Evolutionary conservation across 2,329 filamentous ascomycete species (phyloP).

Genomic region (Periglandula ipomoeae): DNA sequence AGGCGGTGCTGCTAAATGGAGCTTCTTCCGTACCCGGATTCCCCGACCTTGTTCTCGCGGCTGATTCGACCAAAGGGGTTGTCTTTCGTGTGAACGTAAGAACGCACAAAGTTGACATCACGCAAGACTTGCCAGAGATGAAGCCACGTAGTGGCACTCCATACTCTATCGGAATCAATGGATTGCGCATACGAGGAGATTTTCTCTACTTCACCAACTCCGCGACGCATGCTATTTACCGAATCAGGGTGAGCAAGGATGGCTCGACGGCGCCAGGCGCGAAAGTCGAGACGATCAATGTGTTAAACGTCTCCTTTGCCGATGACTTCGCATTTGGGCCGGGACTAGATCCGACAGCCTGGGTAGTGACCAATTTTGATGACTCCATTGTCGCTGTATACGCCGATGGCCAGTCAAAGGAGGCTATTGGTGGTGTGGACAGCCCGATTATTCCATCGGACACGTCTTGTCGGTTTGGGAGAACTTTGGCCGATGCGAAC

Average conservation of each 20-base stretch:
- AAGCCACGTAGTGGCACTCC: slow-evolving; percentile 33
- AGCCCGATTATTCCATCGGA: background rate
- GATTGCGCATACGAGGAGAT: slow-evolving; percentile 31
- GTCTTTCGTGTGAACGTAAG: slow-evolving; percentile 17
- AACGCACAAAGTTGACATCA: slow-evolving; percentile 11
- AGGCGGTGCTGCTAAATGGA: background rate
- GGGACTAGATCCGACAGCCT: slow-evolving; percentile 5
- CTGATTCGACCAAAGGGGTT: slow-evolving; percentile 17
- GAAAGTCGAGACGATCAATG: slow-evolving; percentile 8
- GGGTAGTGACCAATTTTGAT: slow-evolving; percentile 10
- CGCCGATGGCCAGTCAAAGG: background rate
- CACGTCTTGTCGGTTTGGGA: slow-evolving; percentile 4
- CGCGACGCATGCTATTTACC: slow-evolving; percentile 20
- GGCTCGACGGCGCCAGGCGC: slow-evolving; percentile 1
- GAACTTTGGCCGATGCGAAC: background rate
- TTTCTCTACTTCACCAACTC: slow-evolving; percentile 40
- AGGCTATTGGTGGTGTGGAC: background rate
- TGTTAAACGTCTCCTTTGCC: slow-evolving; percentile 6
- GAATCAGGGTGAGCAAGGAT: slow-evolving; percentile 9
- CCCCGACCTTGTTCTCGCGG: background rate
- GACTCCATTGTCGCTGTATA: slow-evolving; percentile 8
- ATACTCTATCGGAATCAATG: slow-evolving; percentile 21
- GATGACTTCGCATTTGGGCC: slow-evolving; percentile 16
- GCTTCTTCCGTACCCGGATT: background rate
- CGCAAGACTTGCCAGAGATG: slow-evolving; percentile 15